Evolutionary conservation across 768 basidiomycete genomes (phyloP).

Genomic region (Mycena sanguinolenta): DNA sequence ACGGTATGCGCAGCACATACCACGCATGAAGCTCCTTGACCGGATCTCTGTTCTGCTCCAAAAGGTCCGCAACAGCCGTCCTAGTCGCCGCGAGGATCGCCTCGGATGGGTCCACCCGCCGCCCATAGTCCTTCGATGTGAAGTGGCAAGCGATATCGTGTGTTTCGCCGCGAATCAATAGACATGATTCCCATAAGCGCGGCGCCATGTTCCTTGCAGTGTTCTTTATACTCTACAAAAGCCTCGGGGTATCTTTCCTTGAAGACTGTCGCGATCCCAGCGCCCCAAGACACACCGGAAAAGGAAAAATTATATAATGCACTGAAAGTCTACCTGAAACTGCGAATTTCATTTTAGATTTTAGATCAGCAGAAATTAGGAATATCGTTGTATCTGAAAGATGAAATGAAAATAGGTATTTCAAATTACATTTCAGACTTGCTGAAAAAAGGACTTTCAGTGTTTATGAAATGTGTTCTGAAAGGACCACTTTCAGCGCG

Average conservation of each 20-base stretch:
- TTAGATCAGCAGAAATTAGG: no score
- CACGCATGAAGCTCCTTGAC: slow-evolving; percentile 54
- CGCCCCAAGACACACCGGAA: no score
- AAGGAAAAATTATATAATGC: no score
- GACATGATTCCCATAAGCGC: slow-evolving; percentile 53
- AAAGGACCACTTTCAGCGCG: no score
- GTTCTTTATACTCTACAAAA: slow-evolving; percentile 48
- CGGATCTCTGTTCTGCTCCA: slow-evolving; percentile 47
- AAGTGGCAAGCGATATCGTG: slow-evolving; percentile 58
- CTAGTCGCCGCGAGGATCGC: slow-evolving; percentile 54
- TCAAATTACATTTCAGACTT: no score
- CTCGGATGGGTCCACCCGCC: slow-evolving; percentile 50
- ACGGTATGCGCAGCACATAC: no score
- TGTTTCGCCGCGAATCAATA: slow-evolving; percentile 49
- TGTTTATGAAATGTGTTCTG: no score
- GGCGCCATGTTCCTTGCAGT: slow-evolving; percentile 47
- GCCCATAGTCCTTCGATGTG: slow-evolving; percentile 56
- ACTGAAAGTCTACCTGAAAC: no score
- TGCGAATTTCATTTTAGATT: no score
- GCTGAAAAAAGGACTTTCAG: no score
- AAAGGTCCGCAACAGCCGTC: slow-evolving; percentile 49
- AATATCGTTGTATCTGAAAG: no score
- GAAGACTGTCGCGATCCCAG: slow-evolving; percentile 54
- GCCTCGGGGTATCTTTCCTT: slow-evolving; percentile 50
- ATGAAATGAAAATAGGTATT: no score